phyloP scores from a whole-genome alignment of 2,329 filamentous ascomycete species.

The Aspergillus uvarum region DNA sequence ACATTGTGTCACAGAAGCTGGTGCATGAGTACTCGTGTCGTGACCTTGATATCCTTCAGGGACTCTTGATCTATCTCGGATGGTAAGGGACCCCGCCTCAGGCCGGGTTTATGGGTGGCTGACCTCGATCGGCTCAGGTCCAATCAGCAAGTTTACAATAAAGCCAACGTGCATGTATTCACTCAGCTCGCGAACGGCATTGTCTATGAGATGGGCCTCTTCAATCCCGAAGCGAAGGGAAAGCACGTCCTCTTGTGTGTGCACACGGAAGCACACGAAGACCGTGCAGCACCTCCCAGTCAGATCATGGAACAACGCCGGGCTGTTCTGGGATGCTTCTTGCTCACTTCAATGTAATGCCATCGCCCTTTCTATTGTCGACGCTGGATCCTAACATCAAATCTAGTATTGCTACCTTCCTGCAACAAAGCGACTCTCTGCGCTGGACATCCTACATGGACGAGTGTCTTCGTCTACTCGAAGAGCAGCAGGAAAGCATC shows the following conservation, averaged over 20 bases:
- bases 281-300: neutral
- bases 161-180: slow-evolving; percentile 17
- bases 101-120: neutral
- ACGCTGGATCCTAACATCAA: neutral
- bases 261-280: slow-evolving; percentile 1
- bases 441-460: slow-evolving; percentile 61
- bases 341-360: slow-evolving; percentile 40
- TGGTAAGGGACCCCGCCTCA: slow-evolving; percentile 36
- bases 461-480: slow-evolving; percentile 53
- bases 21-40: slow-evolving; percentile 46
- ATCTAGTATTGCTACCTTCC: slow-evolving; percentile 42
- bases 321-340: slow-evolving; percentile 52
- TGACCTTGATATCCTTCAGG: slow-evolving; percentile 53
- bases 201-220: slow-evolving; percentile 18
- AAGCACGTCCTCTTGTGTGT: slow-evolving; percentile 11
- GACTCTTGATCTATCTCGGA: slow-evolving; percentile 47
- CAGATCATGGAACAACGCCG: slow-evolving; percentile 52
- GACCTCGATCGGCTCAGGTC: slow-evolving; percentile 1
- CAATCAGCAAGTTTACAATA: slow-evolving; percentile 14
- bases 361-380: too few species aligned
- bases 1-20: slow-evolving; percentile 48
- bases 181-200: slow-evolving; percentile 5
- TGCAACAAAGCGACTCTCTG: slow-evolving; percentile 53
- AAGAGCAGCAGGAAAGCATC: slow-evolving; percentile 46
- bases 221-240: slow-evolving; percentile 7